Percentiles rank a stretch among this genome's conserved stretches.
Evolutionary conservation across 1,284 basidiomycete species (phyloP).

Genomic region (Mycena citricolor): DNA sequence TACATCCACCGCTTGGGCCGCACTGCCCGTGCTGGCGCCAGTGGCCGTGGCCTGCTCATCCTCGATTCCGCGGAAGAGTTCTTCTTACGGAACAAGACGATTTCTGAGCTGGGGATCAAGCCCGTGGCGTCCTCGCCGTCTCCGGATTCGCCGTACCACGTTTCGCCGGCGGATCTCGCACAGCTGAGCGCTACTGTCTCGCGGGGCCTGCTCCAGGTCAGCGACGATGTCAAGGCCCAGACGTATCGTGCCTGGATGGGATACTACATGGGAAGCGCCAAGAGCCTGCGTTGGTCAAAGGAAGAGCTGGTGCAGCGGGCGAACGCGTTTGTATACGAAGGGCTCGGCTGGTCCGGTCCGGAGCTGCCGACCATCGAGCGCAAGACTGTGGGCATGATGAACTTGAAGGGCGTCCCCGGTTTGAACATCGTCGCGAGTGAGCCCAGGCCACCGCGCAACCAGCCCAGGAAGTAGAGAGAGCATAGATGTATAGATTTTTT

Average conservation of each 20-base stretch:
- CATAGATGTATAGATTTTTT: too few relatives aligned
- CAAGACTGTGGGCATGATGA: conserved; percentile 63
- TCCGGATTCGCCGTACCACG: conserved; percentile 10
- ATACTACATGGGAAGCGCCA: conserved; percentile 53
- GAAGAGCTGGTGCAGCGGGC: conserved; percentile 44
- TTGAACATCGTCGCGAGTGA: conserved; percentile 33
- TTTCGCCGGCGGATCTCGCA: conserved; percentile 11
- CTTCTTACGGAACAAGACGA: conserved; percentile 43
- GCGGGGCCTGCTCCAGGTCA: conserved; percentile 29
- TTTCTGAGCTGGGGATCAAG: conserved; percentile 15
- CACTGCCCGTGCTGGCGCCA: conserved; percentile 82
- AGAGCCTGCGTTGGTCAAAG: conserved; percentile 41
- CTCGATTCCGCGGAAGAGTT: conserved; percentile 53
- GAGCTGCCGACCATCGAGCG: conserved; percentile 44
- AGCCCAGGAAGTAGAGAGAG: not conserved
- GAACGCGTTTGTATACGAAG: conserved; percentile 45
- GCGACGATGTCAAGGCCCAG: conserved; percentile 43
- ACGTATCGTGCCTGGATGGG: conserved; percentile 60
- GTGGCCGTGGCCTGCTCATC: conserved; percentile 61
- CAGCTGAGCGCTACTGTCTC: conserved; percentile 23
- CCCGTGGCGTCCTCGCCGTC: conserved; percentile 10
- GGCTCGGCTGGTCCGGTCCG: conserved; percentile 42
- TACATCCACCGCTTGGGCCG: conserved; percentile 93
- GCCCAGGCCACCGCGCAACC: conserved; percentile 1
- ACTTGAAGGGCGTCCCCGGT: conserved; percentile 50